Percentiles rank a stretch among this genome's conserved stretches.
phyloP scores from a whole-genome alignment of 345 rosid species.

The Dipteronia dyeriana region DNA sequence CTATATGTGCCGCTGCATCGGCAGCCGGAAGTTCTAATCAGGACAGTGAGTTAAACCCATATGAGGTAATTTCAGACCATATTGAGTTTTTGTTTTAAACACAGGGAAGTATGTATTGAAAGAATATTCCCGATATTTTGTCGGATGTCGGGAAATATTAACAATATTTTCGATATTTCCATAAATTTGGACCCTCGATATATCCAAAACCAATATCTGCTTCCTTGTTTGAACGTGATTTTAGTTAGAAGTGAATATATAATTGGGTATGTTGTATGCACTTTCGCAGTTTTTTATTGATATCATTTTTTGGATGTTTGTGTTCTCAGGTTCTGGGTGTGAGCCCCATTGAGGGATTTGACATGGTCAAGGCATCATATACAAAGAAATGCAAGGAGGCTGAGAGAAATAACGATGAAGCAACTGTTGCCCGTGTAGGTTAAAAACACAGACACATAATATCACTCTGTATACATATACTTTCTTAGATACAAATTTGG shows the following conservation, averaged over 20 bases:
- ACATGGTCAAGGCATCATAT: slow-evolving; percentile 66
- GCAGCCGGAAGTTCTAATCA: slow-evolving; percentile 76
- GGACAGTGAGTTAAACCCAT: slow-evolving; percentile 69
- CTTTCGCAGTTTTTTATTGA: background rate
- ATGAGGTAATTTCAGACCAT: slow-evolving; percentile 55
- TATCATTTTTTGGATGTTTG: background rate
- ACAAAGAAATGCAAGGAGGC: slow-evolving; percentile 82
- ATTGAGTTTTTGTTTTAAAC: background rate
- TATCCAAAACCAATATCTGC: no score
- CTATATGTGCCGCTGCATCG: slow-evolving; percentile 61
- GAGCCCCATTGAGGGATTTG: slow-evolving; percentile 80
- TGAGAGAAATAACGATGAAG: slow-evolving; percentile 74
- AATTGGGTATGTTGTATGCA: background rate
- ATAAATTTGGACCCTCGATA: no score
- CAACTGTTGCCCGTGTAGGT: slow-evolving; percentile 74
- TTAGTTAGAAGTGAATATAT: slow-evolving; percentile 5
- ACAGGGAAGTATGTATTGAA: no score
- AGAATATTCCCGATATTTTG: no score
- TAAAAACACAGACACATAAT: slow-evolving; percentile 15
- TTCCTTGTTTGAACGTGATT: background rate
- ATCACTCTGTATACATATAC: background rate
- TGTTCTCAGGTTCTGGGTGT: slow-evolving; percentile 84
- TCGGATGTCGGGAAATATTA: no score
- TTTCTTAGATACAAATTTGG: background rate
- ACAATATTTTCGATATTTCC: no score